A percentile compares a stretch with the other conserved stretches of the same genome.
Conservation (phyloP, 192 early-diverging fungal genomes). For the Coemansia sp. region DNA sequence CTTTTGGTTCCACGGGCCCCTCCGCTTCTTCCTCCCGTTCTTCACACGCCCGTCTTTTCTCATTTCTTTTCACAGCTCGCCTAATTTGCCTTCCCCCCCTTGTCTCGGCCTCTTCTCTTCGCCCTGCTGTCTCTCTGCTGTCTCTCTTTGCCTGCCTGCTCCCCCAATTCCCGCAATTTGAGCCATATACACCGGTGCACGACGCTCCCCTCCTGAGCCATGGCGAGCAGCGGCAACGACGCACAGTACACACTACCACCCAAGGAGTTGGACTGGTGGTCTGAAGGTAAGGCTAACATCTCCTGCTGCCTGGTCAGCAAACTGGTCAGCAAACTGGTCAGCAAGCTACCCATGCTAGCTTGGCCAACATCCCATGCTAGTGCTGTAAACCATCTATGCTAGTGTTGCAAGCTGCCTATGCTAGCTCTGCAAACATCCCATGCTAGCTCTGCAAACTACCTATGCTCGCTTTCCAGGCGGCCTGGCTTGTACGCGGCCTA, state of each 20-base stretch:
- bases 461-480: no score
- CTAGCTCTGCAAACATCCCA: no score
- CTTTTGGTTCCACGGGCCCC: no score
- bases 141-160: no score
- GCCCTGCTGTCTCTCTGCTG: neutral
- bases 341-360: no score
- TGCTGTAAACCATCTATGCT: no score
- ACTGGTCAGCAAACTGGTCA: no score
- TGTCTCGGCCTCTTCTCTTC: conserved; percentile 2
- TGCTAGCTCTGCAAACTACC: no score
- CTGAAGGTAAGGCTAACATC: conserved; percentile 48
- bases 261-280: conserved; percentile 51
- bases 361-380: no score
- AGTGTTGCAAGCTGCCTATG: no score
- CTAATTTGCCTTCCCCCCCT: conserved; percentile 2
- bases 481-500: no score
- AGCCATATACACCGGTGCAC: neutral
- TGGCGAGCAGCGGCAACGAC: conserved; percentile 12
- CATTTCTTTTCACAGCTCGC: conserved; percentile 1
- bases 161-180: neutral
- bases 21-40: neutral
- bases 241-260: conserved; percentile 34
- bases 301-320: no score
- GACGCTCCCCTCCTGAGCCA: neutral
- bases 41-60: conserved; percentile 3